These are phyloP conservation scores for Mycosphaerella sp. DNA, from an alignment of 2,329 filamentous ascomycete genomes.

Conservation along the genomic window DNA sequence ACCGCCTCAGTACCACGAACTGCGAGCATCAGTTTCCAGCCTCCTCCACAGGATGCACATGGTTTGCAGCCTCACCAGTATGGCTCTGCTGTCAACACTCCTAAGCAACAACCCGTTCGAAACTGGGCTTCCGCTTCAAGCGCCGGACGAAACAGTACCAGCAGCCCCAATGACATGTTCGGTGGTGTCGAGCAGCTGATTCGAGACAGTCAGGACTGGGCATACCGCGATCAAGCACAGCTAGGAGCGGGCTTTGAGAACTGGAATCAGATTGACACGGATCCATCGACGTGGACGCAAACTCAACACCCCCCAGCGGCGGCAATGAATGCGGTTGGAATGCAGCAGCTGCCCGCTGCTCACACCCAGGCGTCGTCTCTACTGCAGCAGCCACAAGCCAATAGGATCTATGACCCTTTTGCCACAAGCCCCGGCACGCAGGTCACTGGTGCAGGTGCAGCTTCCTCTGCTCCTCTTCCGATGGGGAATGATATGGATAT, in stretches of 20 bases:
- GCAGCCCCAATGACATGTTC: slow-evolving; percentile 49
- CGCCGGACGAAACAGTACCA: slow-evolving; percentile 25
- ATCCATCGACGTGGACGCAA: slow-evolving; percentile 16
- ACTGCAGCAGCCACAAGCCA: background rate
- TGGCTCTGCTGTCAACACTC: slow-evolving; percentile 20
- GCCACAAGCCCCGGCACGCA: no score
- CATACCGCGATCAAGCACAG: slow-evolving; percentile 54
- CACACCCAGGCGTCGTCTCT: background rate
- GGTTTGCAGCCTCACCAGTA: slow-evolving; percentile 24
- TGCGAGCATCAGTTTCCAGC: slow-evolving; percentile 15
- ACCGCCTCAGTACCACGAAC: slow-evolving; percentile 6
- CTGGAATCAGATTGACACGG: slow-evolving; percentile 42
- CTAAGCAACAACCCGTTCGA: slow-evolving; percentile 12
- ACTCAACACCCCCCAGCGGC: background rate
- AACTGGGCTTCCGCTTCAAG: slow-evolving; percentile 6
- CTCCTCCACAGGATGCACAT: slow-evolving; percentile 22
- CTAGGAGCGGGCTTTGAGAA: slow-evolving; percentile 57
- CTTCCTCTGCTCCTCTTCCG: background rate
- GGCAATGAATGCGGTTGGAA: background rate
- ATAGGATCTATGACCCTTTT: background rate
- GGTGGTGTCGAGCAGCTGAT: slow-evolving; percentile 56
- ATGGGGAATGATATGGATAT: slow-evolving; percentile 11
- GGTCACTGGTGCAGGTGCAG: no score
- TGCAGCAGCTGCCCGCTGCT: background rate
- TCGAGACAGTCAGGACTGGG: slow-evolving; percentile 57